Conservation (phyloP, 768 basidiomycete species). For the Agaricus sinodeliciosus region DNA sequence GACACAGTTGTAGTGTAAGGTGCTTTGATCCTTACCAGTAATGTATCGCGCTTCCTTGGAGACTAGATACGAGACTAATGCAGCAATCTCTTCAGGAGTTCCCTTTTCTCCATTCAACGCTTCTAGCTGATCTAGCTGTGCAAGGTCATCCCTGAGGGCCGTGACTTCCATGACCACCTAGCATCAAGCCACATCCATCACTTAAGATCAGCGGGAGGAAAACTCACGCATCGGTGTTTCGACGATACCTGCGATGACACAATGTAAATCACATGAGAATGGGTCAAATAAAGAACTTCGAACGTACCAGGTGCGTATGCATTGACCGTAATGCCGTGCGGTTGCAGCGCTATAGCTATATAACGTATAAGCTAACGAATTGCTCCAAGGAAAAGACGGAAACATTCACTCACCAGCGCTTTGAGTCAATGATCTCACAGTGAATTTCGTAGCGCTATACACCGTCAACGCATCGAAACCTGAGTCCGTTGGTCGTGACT, state of each 20-base stretch:
- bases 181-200: neutral
- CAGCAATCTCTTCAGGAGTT: slow-evolving; percentile 13
- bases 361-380: neutral
- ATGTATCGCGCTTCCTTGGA: slow-evolving; percentile 16
- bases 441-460: slow-evolving; percentile 33
- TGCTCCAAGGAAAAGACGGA: neutral
- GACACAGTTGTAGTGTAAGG: neutral
- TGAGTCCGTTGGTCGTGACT: neutral
- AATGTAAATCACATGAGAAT: neutral
- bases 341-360: slow-evolving; percentile 30
- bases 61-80: slow-evolving; percentile 17
- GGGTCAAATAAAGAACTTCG: neutral
- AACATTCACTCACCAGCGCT: slow-evolving; percentile 22
- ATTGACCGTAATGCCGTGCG: slow-evolving; percentile 35
- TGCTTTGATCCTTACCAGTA: slow-evolving; percentile 12
- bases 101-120: neutral
- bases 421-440: slow-evolving; percentile 34
- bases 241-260: neutral
- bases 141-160: neutral
- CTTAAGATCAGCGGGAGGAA: neutral
- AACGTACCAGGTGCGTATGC: slow-evolving; percentile 31
- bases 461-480: slow-evolving; percentile 9
- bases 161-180: neutral
- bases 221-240: slow-evolving; percentile 5
- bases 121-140: neutral